Base-by-base conservation (phyloP, 2,329 filamentous ascomycete genomes). In the Emericellopsis atlantica region DNA sequence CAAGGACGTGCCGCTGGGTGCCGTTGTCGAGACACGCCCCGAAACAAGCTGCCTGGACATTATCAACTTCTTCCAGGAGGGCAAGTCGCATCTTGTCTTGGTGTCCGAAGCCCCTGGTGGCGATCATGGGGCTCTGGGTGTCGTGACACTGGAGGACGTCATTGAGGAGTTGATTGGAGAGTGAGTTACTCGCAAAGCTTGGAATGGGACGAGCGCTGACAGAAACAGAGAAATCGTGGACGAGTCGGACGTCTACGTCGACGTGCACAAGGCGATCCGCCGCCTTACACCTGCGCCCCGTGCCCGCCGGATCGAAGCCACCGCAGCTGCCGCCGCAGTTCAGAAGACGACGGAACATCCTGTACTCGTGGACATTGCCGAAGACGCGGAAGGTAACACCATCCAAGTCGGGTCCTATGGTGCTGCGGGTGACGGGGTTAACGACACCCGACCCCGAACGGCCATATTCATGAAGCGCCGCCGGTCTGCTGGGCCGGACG, bases 41-140 rank as follows among this genome's bases (percentile, higher is more conserved):
- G 87, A 95, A 56, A 98, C 92, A 0, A 95, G 89, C 65, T 98
- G 92, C 58, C 65, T 98, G 42, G 92, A 98, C 59, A 96, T 98
- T 53, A 87, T 98, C 64, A 98, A 98, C 65, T 98, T 95, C 62
- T 98, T 98, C 67, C 92, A 98, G 61, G 92, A 98, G 67, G 92
- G 92, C 52, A 98, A 98, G 60, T 95, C 89, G 2, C 92, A 98
- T 60, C 95, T 98, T 89, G 90, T 96, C 0, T 69, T 98, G 23
- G 92, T 96, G 8, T 95, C 90, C 0, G 85, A 95, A 53, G 72
- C 63, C 26, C 92, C 92, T 1, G 89, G 90, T n/a, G 86, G 93
- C 49, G 81, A 94, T 53, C 80, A 84, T 52, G 92, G 92, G 36
- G 88, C 89, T 6, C 68, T 95, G 11, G 92, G 92, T 42, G 92